Evolutionary conservation across 371 early-diverging fungal species (phyloP).

Genomic region (Amoeboaphelidium protococcarum): DNA sequence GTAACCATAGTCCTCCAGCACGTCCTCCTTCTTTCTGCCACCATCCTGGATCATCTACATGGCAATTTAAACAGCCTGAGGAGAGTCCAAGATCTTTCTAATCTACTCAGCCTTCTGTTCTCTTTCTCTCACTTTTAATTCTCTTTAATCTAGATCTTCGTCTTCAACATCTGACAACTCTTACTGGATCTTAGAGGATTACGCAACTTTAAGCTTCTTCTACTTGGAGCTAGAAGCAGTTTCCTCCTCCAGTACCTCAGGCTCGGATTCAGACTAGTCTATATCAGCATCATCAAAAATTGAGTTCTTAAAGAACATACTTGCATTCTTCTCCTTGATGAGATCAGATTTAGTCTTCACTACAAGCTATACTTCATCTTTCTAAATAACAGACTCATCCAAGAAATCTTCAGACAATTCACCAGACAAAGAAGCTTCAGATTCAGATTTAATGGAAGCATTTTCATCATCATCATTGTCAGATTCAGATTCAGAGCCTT

Average conservation of each 20-base stretch:
- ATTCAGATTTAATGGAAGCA: too few relatives aligned
- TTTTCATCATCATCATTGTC: conserved; percentile 3
- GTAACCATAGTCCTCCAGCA: conserved; percentile 68
- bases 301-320: conserved; percentile 76
- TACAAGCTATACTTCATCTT: not conserved
- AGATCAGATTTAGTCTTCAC: not conserved
- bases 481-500: conserved; percentile 1
- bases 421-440: too few relatives aligned
- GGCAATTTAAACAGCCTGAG: conserved; percentile 69
- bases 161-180: conserved; percentile 11
- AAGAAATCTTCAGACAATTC: not conserved
- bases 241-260: too few relatives aligned
- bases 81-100: conserved; percentile 11
- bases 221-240: conserved; percentile 10
- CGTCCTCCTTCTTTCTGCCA: conserved; percentile 19
- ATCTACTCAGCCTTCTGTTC: conserved; percentile 11
- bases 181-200: conserved; percentile 11
- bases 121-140: too few relatives aligned
- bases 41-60: conserved; percentile 29
- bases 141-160: too few relatives aligned
- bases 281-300: conserved; percentile 41
- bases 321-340: conserved; percentile 14
- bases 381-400: not conserved
- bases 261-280: conserved; percentile 29
- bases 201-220: conserved; percentile 11